phyloP scores from a whole-genome alignment of 225 moss, liverwort and hornwort species.

The Ulota crispa region DNA sequence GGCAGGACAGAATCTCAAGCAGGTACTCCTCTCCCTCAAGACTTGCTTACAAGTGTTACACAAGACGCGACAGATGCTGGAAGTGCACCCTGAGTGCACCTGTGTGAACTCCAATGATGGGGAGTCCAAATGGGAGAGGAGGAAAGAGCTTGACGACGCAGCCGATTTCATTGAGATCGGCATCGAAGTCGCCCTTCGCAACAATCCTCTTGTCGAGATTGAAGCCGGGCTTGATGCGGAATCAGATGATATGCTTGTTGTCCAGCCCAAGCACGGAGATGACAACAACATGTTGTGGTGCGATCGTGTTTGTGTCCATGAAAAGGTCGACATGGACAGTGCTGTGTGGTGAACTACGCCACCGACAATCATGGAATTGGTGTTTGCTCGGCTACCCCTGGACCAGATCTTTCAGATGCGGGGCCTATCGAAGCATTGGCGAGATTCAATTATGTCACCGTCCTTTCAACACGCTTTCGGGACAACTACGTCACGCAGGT shows the following conservation, averaged over 20 bases:
- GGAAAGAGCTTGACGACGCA: constrained; percentile 9
- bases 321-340: constrained; percentile 37
- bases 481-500: neutral
- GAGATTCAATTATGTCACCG: constrained; percentile 18
- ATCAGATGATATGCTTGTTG: neutral
- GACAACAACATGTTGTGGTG: constrained; percentile 26
- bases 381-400: constrained; percentile 31
- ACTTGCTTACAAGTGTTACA: constrained; percentile 26
- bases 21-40: constrained; percentile 17
- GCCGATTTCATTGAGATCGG: neutral
- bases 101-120: constrained; percentile 1
- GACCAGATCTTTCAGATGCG: no score
- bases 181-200: neutral
- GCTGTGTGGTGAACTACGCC: constrained; percentile 31
- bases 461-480: constrained; percentile 39
- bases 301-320: constrained; percentile 38
- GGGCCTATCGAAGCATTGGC: no score
- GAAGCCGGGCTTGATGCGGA: constrained; percentile 6
- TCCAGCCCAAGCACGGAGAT: neutral
- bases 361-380: constrained; percentile 31
- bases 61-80: constrained; percentile 17
- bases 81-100: constrained; percentile 27
- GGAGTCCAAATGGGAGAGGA: constrained; percentile 18
- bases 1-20: constrained; percentile 27
- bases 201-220: neutral